These are phyloP conservation scores for Penicillium maclennaniae DNA, from an alignment of 495 filamentous ascomycete genomes.

Conservation along the genomic window DNA sequence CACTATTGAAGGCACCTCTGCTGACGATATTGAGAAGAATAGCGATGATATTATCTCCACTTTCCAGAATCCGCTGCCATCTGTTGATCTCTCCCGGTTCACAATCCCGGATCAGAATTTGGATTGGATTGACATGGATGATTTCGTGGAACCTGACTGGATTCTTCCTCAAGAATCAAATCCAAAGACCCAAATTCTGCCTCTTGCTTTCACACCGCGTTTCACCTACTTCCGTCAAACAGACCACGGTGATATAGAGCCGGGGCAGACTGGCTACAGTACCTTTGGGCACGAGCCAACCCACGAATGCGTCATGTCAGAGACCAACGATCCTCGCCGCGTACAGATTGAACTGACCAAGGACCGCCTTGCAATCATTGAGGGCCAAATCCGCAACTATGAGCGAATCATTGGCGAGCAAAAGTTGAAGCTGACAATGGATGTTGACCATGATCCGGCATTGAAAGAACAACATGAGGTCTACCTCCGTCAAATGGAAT, in stretches of 20 bases:
- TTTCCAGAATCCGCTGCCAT: constrained; percentile 49
- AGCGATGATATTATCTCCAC: constrained; percentile 54
- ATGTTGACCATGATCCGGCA: constrained; percentile 49
- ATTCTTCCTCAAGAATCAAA: constrained; percentile 86
- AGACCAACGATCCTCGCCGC: constrained; percentile 84
- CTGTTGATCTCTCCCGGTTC: constrained; percentile 79
- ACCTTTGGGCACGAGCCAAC: constrained; percentile 88
- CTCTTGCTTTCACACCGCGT: constrained; percentile 83
- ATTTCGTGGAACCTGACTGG: constrained; percentile 97
- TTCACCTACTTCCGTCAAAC: constrained; percentile 98
- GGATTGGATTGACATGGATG: constrained; percentile 98
- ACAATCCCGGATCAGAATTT: constrained; percentile 92
- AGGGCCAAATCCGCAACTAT: constrained; percentile 71
- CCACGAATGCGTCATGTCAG: constrained; percentile 92
- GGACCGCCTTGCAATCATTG: constrained; percentile 71
- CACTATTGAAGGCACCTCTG: constrained; percentile 72
- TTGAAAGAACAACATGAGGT: constrained; percentile 60
- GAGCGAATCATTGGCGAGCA: constrained; percentile 60
- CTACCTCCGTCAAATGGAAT: constrained; percentile 64
- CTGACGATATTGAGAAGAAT: constrained; percentile 64
- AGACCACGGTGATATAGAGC: constrained; percentile 71
- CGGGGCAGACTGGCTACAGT: constrained; percentile 70
- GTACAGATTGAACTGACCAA: constrained; percentile 86
- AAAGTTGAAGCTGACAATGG: constrained; percentile 56
- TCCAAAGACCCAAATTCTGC: constrained; percentile 88